Evolutionary conservation across 108 stramenopile genomes (phyloP).

Genomic region (Licmophora abbreviata): DNA sequence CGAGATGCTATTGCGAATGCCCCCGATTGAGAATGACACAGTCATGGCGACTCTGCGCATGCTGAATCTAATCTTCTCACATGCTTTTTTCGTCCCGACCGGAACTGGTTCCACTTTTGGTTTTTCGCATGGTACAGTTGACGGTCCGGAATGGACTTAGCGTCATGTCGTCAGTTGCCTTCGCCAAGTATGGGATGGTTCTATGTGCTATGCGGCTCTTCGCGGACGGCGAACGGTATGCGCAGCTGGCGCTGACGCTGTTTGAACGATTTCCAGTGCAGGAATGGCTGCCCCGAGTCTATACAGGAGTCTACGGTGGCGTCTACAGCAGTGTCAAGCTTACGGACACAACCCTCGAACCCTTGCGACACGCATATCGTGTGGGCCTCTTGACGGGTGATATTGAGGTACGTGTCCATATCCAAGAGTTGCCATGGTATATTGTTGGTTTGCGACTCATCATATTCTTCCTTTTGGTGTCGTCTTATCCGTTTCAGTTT

Average conservation of each 20-base stretch:
- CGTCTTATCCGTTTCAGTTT: too few relatives aligned
- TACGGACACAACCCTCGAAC: not conserved
- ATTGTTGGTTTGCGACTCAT: too few relatives aligned
- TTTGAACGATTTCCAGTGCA: slow-evolving; percentile 19
- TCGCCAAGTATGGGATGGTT: slow-evolving; percentile 32
- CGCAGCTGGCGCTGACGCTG: slow-evolving; percentile 19
- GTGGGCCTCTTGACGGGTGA: slow-evolving; percentile 3
- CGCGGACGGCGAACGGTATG: slow-evolving; percentile 29
- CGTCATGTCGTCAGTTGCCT: slow-evolving; percentile 25
- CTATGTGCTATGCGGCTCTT: slow-evolving; percentile 17
- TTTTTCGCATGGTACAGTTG: slow-evolving; percentile 30
- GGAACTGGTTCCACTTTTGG: slow-evolving; percentile 14
- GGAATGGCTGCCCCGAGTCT: slow-evolving; percentile 20
- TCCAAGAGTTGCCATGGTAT: too few relatives aligned
- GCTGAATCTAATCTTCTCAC: slow-evolving; percentile 18
- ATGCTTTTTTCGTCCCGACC: slow-evolving; percentile 5
- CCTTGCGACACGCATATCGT: not conserved
- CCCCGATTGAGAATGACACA: slow-evolving; percentile 11
- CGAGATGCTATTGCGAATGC: slow-evolving; percentile 15
- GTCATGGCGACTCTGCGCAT: slow-evolving; percentile 25
- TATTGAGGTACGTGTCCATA: too few relatives aligned
- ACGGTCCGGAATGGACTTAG: slow-evolving; percentile 25
- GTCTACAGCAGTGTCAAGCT: slow-evolving; percentile 3
- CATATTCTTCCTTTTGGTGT: too few relatives aligned
- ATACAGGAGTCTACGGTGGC: slow-evolving; percentile 18